Percentiles rank a stretch among this genome's conserved stretches.
Evolutionary conservation across 805 yeast species (phyloP).

Genomic region (Barnettozyma populi): DNA sequence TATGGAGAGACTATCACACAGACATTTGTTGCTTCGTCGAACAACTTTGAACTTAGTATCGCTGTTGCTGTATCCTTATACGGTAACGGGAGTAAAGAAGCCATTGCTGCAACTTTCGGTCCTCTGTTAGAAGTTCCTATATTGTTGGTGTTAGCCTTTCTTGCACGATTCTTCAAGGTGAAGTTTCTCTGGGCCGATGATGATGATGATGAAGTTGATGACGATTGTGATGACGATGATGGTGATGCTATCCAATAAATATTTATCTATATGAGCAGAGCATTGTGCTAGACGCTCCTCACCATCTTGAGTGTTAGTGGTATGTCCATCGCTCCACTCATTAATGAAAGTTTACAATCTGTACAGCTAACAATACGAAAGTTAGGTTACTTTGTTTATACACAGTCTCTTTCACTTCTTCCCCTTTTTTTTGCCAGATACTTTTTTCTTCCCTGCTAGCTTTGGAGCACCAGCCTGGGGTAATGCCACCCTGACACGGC

Average conservation of each 20-base stretch:
- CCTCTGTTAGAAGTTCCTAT: slow-evolving; percentile 57
- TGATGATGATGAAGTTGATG: not conserved
- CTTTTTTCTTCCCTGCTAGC: slow-evolving; percentile 6
- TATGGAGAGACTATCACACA: slow-evolving; percentile 43
- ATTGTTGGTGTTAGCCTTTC: slow-evolving; percentile 33
- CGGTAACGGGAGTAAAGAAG: slow-evolving; percentile 46
- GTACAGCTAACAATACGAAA: too few species aligned
- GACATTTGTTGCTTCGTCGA: slow-evolving; percentile 52
- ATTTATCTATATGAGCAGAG: not conserved
- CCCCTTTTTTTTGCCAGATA: slow-evolving; percentile 9
- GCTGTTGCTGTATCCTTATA: slow-evolving; percentile 49
- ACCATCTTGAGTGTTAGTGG: too few species aligned
- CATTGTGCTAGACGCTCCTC: too few species aligned
- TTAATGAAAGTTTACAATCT: too few species aligned
- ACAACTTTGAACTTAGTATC: slow-evolving; percentile 43
- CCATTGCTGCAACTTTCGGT: slow-evolving; percentile 56
- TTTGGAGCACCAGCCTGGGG: slow-evolving; percentile 40
- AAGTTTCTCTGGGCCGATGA: slow-evolving; percentile 5
- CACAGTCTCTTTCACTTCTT: slow-evolving; percentile 2
- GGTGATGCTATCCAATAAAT: not conserved
- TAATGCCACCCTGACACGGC: slow-evolving; percentile 59
- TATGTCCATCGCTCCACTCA: too few species aligned
- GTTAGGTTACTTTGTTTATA: not conserved
- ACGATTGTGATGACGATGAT: not conserved
- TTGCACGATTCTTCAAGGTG: slow-evolving; percentile 29